A percentile compares a stretch with the other conserved stretches of the same genome.
phyloP scores from a whole-genome alignment of 1,284 basidiomycete genomes.

The Cryptococcus sp. region DNA sequence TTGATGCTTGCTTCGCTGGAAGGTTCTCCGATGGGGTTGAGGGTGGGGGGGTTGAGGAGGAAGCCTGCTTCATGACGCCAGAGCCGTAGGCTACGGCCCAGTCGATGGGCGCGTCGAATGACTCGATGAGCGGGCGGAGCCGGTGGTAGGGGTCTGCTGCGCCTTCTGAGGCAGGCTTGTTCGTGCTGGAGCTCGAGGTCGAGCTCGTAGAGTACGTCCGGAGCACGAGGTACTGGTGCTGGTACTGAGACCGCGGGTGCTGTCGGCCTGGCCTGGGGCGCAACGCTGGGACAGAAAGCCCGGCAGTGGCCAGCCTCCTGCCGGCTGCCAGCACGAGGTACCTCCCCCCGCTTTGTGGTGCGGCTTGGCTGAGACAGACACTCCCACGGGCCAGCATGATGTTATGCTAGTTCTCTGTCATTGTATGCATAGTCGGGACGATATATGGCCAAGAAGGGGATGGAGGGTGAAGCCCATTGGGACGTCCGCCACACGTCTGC shows the following conservation, averaged over 20 bases:
- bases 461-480: not conserved
- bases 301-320: too few species aligned
- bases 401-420: too few species aligned
- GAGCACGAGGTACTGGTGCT: not conserved
- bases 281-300: too few species aligned
- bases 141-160: conserved; percentile 21
- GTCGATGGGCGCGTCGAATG: conserved; percentile 37
- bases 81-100: conserved; percentile 50
- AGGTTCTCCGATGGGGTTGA: not conserved
- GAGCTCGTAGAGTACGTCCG: not conserved
- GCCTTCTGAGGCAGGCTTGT: not conserved
- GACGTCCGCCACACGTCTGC: conserved; percentile 1
- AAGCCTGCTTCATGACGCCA: conserved; percentile 46
- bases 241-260: not conserved
- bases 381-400: too few species aligned
- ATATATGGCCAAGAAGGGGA: too few species aligned
- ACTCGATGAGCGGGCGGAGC: conserved; percentile 37
- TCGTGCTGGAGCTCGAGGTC: not conserved
- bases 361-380: too few species aligned
- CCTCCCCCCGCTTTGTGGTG: too few species aligned
- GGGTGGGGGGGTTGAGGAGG: not conserved
- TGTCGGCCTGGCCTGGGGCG: not conserved
- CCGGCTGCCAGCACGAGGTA: too few species aligned
- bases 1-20: not conserved
- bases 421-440: too few species aligned